These are phyloP conservation scores for Aristolochia californica DNA, from an alignment of 164 flowering plant species.

Conservation along the genomic window DNA sequence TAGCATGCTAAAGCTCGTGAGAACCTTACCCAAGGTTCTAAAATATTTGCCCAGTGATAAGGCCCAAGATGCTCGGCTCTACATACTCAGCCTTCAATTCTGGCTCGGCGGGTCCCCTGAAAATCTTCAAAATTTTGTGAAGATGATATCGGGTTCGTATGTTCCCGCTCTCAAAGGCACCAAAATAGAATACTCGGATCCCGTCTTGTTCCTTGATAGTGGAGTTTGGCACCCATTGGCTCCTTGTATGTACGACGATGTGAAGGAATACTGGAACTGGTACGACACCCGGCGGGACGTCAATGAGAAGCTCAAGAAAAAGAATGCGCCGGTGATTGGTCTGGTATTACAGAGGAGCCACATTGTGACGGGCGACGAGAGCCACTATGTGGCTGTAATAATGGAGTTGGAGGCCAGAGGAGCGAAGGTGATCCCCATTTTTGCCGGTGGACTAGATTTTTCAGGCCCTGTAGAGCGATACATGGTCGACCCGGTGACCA, in stretches of 20 bases:
- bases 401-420: constrained; percentile 98
- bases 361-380: constrained; percentile 94
- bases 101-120: constrained; percentile 99
- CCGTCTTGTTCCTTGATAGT: constrained; percentile 79
- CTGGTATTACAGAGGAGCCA: constrained; percentile 82
- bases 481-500: constrained; percentile 64
- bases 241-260: constrained; percentile 96
- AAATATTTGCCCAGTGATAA: constrained; percentile 96
- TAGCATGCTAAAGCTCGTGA: constrained; percentile 91
- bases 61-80: constrained; percentile 95
- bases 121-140: constrained; percentile 78
- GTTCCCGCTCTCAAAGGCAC: constrained; percentile 74
- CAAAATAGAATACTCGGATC: constrained; percentile 77
- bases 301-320: constrained; percentile 59
- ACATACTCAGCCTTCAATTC: constrained; percentile 87
- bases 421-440: constrained; percentile 87
- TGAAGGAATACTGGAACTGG: constrained; percentile 97
- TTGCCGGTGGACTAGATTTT: constrained; percentile 94
- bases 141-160: constrained; percentile 93
- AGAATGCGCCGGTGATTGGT: constrained; percentile 72
- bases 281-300: constrained; percentile 85
- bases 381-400: constrained; percentile 97
- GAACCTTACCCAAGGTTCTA: constrained; percentile 94
- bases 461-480: constrained; percentile 88
- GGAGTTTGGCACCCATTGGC: constrained; percentile 99